phyloP scores from a whole-genome alignment of 306 rosid species.

The Geum urbanum region DNA sequence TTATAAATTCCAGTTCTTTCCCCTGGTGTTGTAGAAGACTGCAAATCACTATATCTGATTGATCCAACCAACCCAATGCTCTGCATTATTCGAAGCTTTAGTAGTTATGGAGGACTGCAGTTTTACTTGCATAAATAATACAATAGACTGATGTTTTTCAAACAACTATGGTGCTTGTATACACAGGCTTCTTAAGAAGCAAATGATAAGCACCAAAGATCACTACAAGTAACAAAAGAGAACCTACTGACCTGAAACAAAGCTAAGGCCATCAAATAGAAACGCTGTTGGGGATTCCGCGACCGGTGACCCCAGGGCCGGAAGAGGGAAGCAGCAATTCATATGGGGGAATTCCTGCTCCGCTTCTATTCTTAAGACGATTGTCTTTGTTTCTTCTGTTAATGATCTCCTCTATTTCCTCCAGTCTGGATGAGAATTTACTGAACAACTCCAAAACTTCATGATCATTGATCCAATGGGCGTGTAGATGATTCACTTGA shows the following conservation, averaged over 20 bases:
- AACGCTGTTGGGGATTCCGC: constrained; percentile 85
- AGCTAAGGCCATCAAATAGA: constrained; percentile 52
- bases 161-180: background rate
- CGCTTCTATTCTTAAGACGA: constrained; percentile 61
- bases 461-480: constrained; percentile 65
- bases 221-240: background rate
- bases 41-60: background rate
- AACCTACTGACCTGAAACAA: background rate
- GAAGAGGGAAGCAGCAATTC: constrained; percentile 74
- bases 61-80: background rate
- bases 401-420: constrained; percentile 77
- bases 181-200: background rate
- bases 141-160: background rate
- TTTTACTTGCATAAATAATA: background rate
- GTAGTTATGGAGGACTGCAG: background rate
- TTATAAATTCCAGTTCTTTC: background rate
- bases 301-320: constrained; percentile 89
- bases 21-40: background rate
- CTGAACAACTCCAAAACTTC: constrained; percentile 40
- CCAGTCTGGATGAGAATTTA: constrained; percentile 54
- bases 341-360: constrained; percentile 92
- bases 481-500: constrained; percentile 48
- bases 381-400: constrained; percentile 57
- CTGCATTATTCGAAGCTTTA: background rate
- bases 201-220: background rate